A percentile compares a stretch with the other conserved stretches of the same genome.
phyloP scores from a whole-genome alignment of 768 basidiomycete genomes.

The Kwoniella botswanensis region DNA sequence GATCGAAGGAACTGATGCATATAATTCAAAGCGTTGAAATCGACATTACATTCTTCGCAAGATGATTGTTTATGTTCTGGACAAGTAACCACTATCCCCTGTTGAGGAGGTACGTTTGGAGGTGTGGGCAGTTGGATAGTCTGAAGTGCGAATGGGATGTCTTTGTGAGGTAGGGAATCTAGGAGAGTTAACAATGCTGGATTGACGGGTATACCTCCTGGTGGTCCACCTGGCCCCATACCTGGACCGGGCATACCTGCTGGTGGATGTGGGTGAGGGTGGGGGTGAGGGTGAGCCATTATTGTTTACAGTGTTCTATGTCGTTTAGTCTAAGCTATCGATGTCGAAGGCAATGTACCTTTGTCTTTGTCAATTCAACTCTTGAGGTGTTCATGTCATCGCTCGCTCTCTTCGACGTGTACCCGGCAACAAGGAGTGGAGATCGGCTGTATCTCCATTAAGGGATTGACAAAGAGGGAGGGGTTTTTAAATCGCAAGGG shows the following conservation, averaged over 20 bases:
- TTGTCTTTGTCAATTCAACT: too few species aligned
- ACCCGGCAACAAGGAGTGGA: not conserved
- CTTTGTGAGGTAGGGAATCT: constrained; percentile 49
- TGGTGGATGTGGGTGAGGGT: constrained; percentile 21
- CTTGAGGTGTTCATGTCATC: not conserved
- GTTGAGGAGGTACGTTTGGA: constrained; percentile 41
- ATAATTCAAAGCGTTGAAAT: constrained; percentile 77
- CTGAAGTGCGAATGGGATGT: constrained; percentile 40
- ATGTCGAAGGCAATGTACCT: not conserved
- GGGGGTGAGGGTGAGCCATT: constrained; percentile 26
- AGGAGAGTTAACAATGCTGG: constrained; percentile 46
- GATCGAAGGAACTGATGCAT: constrained; percentile 70
- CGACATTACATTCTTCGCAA: constrained; percentile 73
- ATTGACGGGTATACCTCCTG: constrained; percentile 36
- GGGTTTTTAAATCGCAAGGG: not conserved
- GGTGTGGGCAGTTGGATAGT: constrained; percentile 36
- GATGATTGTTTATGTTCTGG: constrained; percentile 71
- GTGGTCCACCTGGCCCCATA: constrained; percentile 17
- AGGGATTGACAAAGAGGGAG: not conserved
- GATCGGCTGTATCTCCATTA: not conserved
- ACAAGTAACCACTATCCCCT: constrained; percentile 66
- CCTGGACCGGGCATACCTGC: constrained; percentile 3
- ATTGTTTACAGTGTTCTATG: not conserved
- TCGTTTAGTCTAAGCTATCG: not conserved
- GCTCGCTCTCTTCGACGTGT: constrained; percentile 9